Evolutionary conservation across 139 green algal species (phyloP), one percentile per base, ranked within the genome.

Genomic region (Tetratostichococcus sp.): DNA sequence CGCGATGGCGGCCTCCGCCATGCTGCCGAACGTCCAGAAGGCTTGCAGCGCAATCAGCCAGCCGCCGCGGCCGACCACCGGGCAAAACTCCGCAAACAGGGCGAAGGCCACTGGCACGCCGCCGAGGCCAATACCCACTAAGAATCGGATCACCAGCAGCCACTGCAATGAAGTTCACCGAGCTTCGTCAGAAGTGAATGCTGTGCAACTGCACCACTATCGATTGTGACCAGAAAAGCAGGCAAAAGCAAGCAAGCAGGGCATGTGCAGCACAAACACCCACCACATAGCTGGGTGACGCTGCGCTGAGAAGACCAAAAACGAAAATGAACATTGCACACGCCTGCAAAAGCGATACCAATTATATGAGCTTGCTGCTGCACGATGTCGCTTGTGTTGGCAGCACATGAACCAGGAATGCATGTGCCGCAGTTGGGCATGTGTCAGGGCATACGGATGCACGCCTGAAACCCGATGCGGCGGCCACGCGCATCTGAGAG

Each of bases 1-100:
- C 4, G 90, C 87, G 25, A 91, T 26, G 50, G 34, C n/a, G 1
- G 85, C 87, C 70, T 94, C 89, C 5, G 85, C 22, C 32, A 93
- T 70, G n/a, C 83, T 87, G 39, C 91, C 91, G 50, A 92, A 42
- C 35, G 84, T 90, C 86, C 86, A 93, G 59, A 89, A 88, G 8
- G 80, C 65, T 67, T 95, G 84, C 35, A 96, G 77, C 8, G 81
- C 43, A 4, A 91, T 77, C 26, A 94, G 73, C 80, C 81, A 87
- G 21, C 75, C 73, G 19, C 88, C 92, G 23, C 92, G 80, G 23
- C 70, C 43, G 31, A 23, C 57, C 26, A 80, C 83, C 23, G 90
- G 87, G 69, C 89, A 73, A 26, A 91, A 90, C 81, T 95, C 90
- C 62, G 88, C 75, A 78, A 89, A 89, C 28, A 95, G 79, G 0